Evolutionary conservation across 495 filamentous ascomycete species (phyloP).

Genomic region (Amniculicola lignicola): DNA sequence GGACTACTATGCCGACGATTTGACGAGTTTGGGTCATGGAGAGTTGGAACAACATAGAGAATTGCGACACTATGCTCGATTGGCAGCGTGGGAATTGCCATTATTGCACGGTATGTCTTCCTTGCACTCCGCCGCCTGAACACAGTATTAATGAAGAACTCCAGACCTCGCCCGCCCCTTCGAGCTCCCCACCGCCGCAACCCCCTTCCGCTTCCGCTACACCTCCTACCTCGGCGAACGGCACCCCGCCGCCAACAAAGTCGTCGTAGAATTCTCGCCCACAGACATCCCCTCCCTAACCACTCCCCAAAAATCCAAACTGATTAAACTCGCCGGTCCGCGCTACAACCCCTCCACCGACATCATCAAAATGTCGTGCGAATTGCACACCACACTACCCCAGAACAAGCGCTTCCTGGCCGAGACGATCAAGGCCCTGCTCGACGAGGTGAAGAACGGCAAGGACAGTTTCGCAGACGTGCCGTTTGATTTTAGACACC

Average conservation of each 20-base stretch:
- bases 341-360: conserved; percentile 87
- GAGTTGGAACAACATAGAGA: conserved; percentile 90
- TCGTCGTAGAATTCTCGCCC: conserved; percentile 83
- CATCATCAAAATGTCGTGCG: conserved; percentile 84
- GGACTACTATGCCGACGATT: conserved; percentile 72
- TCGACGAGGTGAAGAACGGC: conserved; percentile 68
- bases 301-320: conserved; percentile 66
- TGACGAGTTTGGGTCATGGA: conserved; percentile 72
- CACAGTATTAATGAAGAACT: neutral
- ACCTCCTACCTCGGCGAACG: conserved; percentile 95
- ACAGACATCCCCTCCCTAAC: conserved; percentile 64
- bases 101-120: conserved; percentile 69
- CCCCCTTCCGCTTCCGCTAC: conserved; percentile 85
- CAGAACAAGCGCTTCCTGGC: conserved; percentile 95
- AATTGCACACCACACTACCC: conserved; percentile 78
- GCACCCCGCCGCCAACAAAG: conserved; percentile 87
- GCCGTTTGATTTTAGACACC: conserved; percentile 85
- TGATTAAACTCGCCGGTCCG: conserved; percentile 82
- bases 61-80: conserved; percentile 78
- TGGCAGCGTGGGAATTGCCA: conserved; percentile 96
- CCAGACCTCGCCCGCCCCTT: conserved; percentile 81
- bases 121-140: neutral
- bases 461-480: conserved; percentile 83
- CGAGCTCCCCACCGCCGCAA: conserved; percentile 60
- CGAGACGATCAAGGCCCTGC: conserved; percentile 68